Conservation (phyloP, 2,329 filamentous ascomycete species). For the Penicillium frequentans region DNA sequence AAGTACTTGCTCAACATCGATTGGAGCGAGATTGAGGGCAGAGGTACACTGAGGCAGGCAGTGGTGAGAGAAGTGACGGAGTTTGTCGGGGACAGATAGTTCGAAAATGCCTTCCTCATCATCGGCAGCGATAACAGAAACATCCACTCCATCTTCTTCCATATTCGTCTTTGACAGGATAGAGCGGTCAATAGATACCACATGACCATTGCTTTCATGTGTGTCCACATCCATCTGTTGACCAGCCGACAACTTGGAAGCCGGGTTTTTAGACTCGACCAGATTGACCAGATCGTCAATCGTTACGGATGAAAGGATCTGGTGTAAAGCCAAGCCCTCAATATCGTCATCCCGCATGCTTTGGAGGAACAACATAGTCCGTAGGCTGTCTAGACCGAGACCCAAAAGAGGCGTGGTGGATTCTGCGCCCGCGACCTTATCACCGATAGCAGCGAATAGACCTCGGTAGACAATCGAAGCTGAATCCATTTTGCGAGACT, state of each 20-base stretch:
- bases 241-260: not conserved
- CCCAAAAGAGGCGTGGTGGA: not conserved
- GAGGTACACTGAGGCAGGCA: not conserved
- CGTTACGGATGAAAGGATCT: not conserved
- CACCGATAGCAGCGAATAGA: not conserved
- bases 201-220: not conserved
- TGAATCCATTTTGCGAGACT: not conserved
- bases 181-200: not conserved
- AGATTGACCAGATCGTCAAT: not conserved
- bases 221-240: not conserved
- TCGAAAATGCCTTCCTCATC: not conserved
- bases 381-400: not conserved
- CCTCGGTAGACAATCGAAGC: not conserved
- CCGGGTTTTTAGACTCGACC: not conserved
- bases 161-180: not conserved
- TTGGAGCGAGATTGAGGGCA: not conserved
- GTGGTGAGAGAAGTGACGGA: not conserved
- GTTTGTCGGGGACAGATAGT: not conserved
- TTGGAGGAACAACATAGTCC: not conserved
- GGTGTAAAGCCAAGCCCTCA: not conserved
- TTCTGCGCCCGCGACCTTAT: not conserved
- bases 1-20: not conserved
- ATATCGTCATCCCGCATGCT: not conserved
- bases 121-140: not conserved
- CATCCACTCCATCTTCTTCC: not conserved